Evolutionary conservation across 352 stramenopile genomes (phyloP), one percentile per base, ranked within the genome.

Genomic region (Pythium sp.): DNA sequence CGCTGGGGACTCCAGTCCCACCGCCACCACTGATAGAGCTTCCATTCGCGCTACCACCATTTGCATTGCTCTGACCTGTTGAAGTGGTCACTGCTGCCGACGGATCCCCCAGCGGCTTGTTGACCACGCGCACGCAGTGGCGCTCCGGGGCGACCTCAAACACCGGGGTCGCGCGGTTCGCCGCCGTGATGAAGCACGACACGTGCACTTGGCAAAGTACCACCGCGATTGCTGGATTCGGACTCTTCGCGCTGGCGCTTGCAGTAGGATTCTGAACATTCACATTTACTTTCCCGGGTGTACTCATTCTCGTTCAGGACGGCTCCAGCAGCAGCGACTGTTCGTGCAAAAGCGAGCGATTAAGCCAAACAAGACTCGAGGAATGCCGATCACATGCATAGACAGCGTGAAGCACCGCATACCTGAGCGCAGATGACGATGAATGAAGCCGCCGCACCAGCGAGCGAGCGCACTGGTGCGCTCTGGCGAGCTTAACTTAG

Each of bases 181-280:
- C 82, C 49, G 78, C 80, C n/a, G 78, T 91, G 64, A 91, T 74
- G 62, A 86, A 91, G 73, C 82, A 91, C 41, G 82, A 89, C 6
- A 91, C 75, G 55, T 91, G 81, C 56, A 90, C 78, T 12, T 75
- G 73, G 28, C 72, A 78, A 22, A 85, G 66, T 26, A 74, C 65
- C 28, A 82, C 65, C 4, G 49, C 58, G 5, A 20, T 49, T 8
- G 61, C 36, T 22, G 67, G 58, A 24, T 32, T 53, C 18, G 22
- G 43, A 62, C 57, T 69, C 43, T 38, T 28, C n/a, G 57, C 30
- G 15, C 43, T 56, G 43, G 51, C 9, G 47, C 47, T 54, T 7
- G 7, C 30, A 41, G 12, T 6, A 30, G 26, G 8, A 43, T 22
- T 24, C 11, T 34, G 58, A 28, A 34, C 43, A 65, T 43, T 57